Evolutionary conservation across 2,329 filamentous ascomycete species (phyloP).

Genomic region (Aspergillus ustus): DNA sequence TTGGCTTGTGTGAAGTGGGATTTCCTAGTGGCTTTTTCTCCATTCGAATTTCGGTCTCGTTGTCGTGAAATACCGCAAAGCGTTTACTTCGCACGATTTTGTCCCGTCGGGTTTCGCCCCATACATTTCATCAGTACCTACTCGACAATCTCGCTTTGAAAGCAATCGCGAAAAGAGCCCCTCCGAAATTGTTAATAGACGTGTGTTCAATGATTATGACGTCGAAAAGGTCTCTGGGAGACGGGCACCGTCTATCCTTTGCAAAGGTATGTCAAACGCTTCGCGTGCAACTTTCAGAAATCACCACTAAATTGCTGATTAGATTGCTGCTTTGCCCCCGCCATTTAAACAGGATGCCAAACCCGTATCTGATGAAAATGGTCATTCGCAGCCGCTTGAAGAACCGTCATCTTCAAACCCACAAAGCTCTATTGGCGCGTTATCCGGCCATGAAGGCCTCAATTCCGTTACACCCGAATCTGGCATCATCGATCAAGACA

Average conservation of each 20-base stretch:
- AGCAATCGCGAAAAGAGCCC: constrained; percentile 12
- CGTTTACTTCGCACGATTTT: constrained; percentile 27
- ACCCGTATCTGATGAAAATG: constrained; percentile 32
- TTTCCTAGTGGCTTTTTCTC: constrained; percentile 44
- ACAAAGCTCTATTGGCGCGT: constrained; percentile 24
- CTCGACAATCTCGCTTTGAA: constrained; percentile 21
- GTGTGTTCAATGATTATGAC: constrained; percentile 33
- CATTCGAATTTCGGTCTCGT: constrained; percentile 36
- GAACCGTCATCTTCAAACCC: constrained; percentile 24
- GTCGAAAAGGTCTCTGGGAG: constrained; percentile 35
- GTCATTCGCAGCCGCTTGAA: constrained; percentile 27
- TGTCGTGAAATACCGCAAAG: constrained; percentile 28
- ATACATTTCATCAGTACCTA: constrained; percentile 26
- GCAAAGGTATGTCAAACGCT: constrained; percentile 66
- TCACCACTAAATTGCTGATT: constrained; percentile 26
- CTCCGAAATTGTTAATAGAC: constrained; percentile 16
- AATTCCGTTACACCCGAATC: constrained; percentile 24
- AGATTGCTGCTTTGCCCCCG: constrained; percentile 51
- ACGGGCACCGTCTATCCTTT: constrained; percentile 63
- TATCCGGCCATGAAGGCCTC: constrained; percentile 26
- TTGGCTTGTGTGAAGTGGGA: constrained; percentile 48
- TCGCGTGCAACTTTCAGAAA: neutral
- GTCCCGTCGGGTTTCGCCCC: constrained; percentile 27
- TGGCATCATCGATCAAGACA: constrained; percentile 27
- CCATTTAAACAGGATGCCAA: constrained; percentile 34